phyloP scores from a whole-genome alignment of 2,329 filamentous ascomycete genomes.

The Ambrosiella cleistominuta region DNA sequence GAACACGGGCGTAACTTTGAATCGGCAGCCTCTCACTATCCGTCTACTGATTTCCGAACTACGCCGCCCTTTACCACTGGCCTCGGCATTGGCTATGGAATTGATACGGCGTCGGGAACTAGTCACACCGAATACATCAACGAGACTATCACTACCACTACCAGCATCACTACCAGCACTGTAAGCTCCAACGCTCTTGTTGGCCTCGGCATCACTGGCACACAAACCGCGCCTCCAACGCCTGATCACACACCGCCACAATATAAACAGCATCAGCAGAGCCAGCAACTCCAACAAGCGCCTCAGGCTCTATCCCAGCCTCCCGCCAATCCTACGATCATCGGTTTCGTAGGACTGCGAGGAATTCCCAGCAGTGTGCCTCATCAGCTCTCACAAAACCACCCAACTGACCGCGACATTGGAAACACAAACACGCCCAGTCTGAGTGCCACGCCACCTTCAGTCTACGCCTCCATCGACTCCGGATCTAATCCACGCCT shows the following conservation, averaged over 20 bases:
- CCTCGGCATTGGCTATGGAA: not conserved
- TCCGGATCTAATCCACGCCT: not conserved
- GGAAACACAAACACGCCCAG: not conserved
- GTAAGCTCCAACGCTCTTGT: not conserved
- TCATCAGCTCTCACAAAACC: not conserved
- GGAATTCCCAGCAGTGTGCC: not conserved
- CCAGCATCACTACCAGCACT: not conserved
- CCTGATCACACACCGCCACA: constrained; percentile 9
- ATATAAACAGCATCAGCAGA: not conserved
- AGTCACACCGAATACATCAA: not conserved
- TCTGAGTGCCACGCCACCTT: constrained; percentile 6
- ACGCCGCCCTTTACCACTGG: not conserved
- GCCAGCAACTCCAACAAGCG: not conserved
- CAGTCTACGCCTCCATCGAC: not conserved
- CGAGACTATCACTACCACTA: not conserved
- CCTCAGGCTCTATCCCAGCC: constrained; percentile 1
- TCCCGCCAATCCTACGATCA: not conserved
- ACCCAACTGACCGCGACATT: not conserved
- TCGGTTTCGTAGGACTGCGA: not conserved
- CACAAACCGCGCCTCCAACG: constrained; percentile 6
- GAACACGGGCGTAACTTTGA: not conserved
- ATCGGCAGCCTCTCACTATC: not conserved
- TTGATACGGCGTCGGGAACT: not conserved
- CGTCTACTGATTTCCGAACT: not conserved
- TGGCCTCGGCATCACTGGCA: constrained; percentile 4